These are phyloP conservation scores for Oryza officinalis DNA, from an alignment of 176 grass and related monocot genomes.

Conservation along the genomic window DNA sequence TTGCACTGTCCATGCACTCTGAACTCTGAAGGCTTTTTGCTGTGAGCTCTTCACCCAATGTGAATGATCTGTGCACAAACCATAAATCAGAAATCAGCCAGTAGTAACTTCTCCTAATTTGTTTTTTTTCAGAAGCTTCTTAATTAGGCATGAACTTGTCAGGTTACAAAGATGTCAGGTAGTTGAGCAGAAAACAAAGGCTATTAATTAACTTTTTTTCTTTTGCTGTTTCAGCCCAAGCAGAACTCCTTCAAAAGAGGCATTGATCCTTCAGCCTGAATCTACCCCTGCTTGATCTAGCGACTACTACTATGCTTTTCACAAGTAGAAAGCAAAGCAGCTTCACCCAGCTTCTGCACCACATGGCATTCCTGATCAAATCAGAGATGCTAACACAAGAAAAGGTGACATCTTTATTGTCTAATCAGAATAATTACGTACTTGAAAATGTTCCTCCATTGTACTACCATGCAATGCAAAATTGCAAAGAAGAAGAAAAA, in stretches of 20 bases:
- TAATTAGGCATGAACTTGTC: background rate
- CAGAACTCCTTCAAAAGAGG: background rate
- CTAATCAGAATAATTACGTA: background rate
- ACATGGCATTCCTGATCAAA: background rate
- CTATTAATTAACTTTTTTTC: background rate
- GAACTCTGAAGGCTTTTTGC: background rate
- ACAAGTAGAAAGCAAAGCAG: conserved; percentile 7
- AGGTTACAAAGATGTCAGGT: background rate
- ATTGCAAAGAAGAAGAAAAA: background rate
- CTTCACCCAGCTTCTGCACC: conserved; percentile 1
- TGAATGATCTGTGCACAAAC: background rate
- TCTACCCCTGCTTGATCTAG: conserved; percentile 14
- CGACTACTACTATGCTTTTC: background rate
- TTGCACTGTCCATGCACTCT: background rate
- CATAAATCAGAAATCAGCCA: background rate
- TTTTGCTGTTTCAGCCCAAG: background rate
- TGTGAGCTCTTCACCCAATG: background rate
- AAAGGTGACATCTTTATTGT: background rate
- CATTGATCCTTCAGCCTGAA: conserved; percentile 5
- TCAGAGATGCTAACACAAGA: background rate
- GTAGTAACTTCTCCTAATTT: background rate
- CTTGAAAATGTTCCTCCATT: conserved; percentile 11
- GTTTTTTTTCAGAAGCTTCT: background rate
- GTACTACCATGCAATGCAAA: background rate
- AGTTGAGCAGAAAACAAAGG: conserved; percentile 9